These are phyloP conservation scores for Penicillium concentricum DNA, from an alignment of 2,329 filamentous ascomycete genomes.

Conservation along the genomic window DNA sequence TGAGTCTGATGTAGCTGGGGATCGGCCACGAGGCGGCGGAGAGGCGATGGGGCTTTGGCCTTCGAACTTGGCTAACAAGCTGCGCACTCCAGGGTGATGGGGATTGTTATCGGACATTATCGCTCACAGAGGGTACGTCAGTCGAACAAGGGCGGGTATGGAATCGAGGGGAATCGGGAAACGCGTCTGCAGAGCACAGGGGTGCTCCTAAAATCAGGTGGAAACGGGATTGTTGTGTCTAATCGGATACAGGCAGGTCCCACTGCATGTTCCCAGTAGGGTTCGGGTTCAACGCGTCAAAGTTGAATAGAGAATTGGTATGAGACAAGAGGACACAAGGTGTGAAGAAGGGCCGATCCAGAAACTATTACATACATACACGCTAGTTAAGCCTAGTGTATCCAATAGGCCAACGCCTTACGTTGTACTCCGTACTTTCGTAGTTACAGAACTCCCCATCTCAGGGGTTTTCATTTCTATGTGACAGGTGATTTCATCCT, in stretches of 20 bases:
- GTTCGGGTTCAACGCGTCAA: neutral
- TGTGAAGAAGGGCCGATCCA: conserved; percentile 6
- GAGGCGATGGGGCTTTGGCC: conserved; percentile 59
- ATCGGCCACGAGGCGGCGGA: conserved; percentile 68
- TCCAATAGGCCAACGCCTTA: conserved; percentile 6
- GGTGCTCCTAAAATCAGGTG: neutral
- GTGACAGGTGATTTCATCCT: conserved; percentile 2
- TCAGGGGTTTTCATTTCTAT: conserved; percentile 9
- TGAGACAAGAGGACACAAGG: neutral
- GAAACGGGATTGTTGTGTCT: conserved; percentile 1
- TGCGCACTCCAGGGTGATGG: conserved; percentile 58
- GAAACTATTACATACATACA: conserved; percentile 14
- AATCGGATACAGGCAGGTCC: conserved; percentile 10
- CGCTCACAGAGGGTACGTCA: conserved; percentile 1
- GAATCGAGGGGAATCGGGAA: conserved; percentile 7
- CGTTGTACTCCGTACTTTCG: neutral
- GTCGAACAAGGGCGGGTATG: conserved; percentile 19
- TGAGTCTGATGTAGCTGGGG: conserved; percentile 54
- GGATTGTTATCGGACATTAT: conserved; percentile 25
- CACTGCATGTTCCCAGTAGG: conserved; percentile 8
- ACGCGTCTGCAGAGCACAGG: conserved; percentile 9
- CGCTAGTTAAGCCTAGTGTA: conserved; percentile 10
- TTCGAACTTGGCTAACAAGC: conserved; percentile 79
- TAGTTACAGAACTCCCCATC: neutral
- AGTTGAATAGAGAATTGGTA: neutral